A percentile compares a stretch with the other conserved stretches of the same genome.
Conservation (phyloP, 2,329 filamentous ascomycete genomes). For the Botrytis paeoniae region DNA sequence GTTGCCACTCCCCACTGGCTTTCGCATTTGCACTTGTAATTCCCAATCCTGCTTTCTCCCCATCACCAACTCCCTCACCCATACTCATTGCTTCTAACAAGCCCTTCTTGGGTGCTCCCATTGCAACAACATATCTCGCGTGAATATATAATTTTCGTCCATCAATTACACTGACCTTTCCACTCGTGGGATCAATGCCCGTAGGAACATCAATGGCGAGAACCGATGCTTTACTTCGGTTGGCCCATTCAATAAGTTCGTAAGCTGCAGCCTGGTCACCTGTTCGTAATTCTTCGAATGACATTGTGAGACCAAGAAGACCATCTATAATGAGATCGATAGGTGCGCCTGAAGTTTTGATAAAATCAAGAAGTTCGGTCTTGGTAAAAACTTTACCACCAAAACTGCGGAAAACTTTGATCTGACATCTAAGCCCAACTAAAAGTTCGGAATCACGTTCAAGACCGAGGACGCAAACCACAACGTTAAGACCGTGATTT, state of each 20-base stretch:
- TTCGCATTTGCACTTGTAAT: constrained; percentile 15
- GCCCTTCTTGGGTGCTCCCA: constrained; percentile 84
- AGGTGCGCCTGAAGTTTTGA: constrained; percentile 57
- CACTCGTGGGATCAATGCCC: constrained; percentile 77
- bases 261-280: constrained; percentile 82
- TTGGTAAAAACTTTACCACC: constrained; percentile 70
- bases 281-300: constrained; percentile 82
- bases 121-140: constrained; percentile 76
- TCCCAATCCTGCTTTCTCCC: constrained; percentile 32
- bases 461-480: constrained; percentile 80
- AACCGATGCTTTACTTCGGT: constrained; percentile 77
- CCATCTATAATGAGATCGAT: constrained; percentile 86
- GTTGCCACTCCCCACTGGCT: constrained; percentile 57
- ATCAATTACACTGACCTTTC: constrained; percentile 64
- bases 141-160: constrained; percentile 76
- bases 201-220: constrained; percentile 89
- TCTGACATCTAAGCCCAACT: constrained; percentile 75
- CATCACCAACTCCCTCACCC: constrained; percentile 31
- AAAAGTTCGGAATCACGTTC: constrained; percentile 79
- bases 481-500: constrained; percentile 75
- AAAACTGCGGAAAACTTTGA: constrained; percentile 79
- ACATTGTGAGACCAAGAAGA: constrained; percentile 78
- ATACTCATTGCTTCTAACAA: constrained; percentile 67
- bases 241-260: constrained; percentile 90
- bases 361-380: constrained; percentile 57